phyloP scores from a whole-genome alignment of 2,329 filamentous ascomycete genomes.

The Sordariomycetes sp. region DNA sequence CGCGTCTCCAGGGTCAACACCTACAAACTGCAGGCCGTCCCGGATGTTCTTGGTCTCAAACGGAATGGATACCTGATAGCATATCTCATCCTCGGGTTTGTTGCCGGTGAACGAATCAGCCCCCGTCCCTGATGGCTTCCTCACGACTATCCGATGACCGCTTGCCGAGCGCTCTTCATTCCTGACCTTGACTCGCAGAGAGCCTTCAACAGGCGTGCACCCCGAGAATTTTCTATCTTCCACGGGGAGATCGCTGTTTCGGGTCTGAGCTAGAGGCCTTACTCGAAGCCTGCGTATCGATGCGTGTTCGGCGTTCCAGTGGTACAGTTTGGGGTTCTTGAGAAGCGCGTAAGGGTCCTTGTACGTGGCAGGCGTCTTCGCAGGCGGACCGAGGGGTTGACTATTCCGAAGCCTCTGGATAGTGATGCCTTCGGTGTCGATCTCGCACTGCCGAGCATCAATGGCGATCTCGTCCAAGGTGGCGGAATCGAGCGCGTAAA shows the following conservation, averaged over 20 bases:
- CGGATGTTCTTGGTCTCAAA: slow-evolving; percentile 66
- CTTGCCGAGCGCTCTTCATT: slow-evolving; percentile 22
- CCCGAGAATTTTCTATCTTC: slow-evolving; percentile 43
- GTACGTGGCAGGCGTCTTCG: slow-evolving; percentile 32
- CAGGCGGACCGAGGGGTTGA: slow-evolving; percentile 10
- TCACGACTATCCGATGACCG: slow-evolving; percentile 22
- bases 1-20: slow-evolving; percentile 65
- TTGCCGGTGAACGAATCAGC: background rate
- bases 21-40: slow-evolving; percentile 87
- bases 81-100: slow-evolving; percentile 26
- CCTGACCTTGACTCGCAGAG: slow-evolving; percentile 29
- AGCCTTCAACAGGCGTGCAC: slow-evolving; percentile 44
- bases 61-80: slow-evolving; percentile 52
- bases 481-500: slow-evolving; percentile 50
- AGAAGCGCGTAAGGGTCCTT: slow-evolving; percentile 58
- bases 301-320: slow-evolving; percentile 63
- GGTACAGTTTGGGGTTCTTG: slow-evolving; percentile 47
- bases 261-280: slow-evolving; percentile 38
- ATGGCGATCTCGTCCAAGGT: slow-evolving; percentile 48
- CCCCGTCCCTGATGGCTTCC: slow-evolving; percentile 23
- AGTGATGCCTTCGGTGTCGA: slow-evolving; percentile 42
- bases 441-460: slow-evolving; percentile 52
- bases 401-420: slow-evolving; percentile 29
- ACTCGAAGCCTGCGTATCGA: slow-evolving; percentile 61
- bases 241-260: slow-evolving; percentile 41